These are phyloP conservation scores for Rosa chinensis DNA, from an alignment of 306 rosid genomes.

Conservation along the genomic window DNA sequence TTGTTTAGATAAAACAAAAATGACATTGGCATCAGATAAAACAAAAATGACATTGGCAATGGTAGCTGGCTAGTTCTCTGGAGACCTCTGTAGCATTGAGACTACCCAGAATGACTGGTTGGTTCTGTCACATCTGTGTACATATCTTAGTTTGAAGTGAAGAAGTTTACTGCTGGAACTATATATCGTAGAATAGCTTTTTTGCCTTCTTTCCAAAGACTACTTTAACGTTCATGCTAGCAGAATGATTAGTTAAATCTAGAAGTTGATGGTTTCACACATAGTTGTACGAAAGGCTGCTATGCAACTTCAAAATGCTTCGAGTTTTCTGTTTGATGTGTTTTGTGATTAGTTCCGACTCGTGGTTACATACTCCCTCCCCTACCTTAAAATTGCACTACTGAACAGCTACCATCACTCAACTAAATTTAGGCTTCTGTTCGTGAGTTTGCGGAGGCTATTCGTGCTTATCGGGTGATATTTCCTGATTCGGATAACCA, in stretches of 20 bases:
- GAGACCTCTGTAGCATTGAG: not conserved
- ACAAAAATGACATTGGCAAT: not conserved
- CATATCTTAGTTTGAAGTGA: not conserved
- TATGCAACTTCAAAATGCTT: not conserved
- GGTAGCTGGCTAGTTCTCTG: not conserved
- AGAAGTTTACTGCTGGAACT: not conserved
- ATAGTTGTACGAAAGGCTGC: not conserved
- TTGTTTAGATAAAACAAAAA: too few relatives aligned
- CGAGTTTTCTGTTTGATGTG: not conserved
- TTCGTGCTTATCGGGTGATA: conserved; percentile 67
- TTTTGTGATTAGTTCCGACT: conserved; percentile 21
- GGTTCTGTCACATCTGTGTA: not conserved
- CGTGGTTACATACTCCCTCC: conserved; percentile 6
- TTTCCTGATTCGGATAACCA: conserved; percentile 80
- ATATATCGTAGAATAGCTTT: not conserved
- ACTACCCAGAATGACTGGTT: not conserved
- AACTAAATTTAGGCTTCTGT: conserved; percentile 54
- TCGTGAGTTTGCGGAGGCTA: conserved; percentile 69
- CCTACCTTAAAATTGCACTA: not conserved
- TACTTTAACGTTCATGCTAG: not conserved
- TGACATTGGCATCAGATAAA: not conserved
- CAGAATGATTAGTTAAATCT: not conserved
- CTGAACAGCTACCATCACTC: conserved; percentile 9
- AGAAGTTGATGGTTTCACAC: not conserved
- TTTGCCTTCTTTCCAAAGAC: not conserved